Conservation (phyloP, 306 rosid genomes). For the Mimosa pudica region DNA sequence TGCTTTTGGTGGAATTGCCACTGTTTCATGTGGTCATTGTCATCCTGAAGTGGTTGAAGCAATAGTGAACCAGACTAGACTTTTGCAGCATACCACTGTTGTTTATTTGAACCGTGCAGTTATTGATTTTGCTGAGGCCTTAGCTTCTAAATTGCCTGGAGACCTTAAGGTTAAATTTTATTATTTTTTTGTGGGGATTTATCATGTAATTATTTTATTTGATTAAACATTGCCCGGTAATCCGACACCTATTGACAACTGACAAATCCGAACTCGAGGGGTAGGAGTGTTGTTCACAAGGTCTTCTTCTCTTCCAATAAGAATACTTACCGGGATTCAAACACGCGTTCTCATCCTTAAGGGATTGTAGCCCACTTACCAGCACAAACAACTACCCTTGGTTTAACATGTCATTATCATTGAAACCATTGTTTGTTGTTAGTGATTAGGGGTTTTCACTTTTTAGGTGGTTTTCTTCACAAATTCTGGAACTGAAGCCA, state of each 20-base stretch:
- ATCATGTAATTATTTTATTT: not conserved
- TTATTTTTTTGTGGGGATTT: not conserved
- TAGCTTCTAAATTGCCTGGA: slow-evolving; percentile 46
- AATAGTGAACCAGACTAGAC: slow-evolving; percentile 42
- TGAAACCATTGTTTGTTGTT: not conserved
- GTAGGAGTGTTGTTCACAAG: too few relatives aligned
- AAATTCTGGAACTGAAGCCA: slow-evolving; percentile 60
- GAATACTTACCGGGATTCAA: too few relatives aligned
- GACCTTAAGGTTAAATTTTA: slow-evolving; percentile 45
- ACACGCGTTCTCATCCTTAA: too few relatives aligned
- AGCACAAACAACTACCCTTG: too few relatives aligned
- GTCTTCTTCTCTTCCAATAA: too few relatives aligned
- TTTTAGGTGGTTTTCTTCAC: slow-evolving; percentile 51
- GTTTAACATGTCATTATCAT: not conserved
- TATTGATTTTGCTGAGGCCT: slow-evolving; percentile 50
- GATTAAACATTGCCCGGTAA: too few relatives aligned
- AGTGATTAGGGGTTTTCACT: not conserved
- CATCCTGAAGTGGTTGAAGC: slow-evolving; percentile 54
- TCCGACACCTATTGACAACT: too few relatives aligned
- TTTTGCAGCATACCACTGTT: slow-evolving; percentile 51
- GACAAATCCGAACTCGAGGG: too few relatives aligned
- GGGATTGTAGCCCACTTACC: too few relatives aligned
- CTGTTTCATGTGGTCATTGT: slow-evolving; percentile 56
- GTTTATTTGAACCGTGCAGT: slow-evolving; percentile 47
- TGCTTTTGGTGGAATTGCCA: slow-evolving; percentile 55